Percentiles rank a stretch among this genome's conserved stretches.
phyloP scores from a whole-genome alignment of 495 filamentous ascomycete genomes.

The Penicillium lagena region DNA sequence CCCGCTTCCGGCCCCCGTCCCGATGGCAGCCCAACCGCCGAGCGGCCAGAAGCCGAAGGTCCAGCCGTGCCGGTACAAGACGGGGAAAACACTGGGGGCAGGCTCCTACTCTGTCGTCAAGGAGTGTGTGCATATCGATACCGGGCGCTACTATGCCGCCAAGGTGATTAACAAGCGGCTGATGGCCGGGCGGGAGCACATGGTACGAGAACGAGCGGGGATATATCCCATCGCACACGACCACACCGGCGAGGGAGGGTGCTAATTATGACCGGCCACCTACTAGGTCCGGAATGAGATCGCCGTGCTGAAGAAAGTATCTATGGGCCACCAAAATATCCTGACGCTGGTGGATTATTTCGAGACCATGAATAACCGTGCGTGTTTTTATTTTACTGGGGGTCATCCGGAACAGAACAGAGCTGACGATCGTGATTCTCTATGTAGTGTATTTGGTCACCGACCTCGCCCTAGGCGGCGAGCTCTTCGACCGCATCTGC shows the following conservation, averaged over 20 bases:
- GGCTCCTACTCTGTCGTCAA: slow-evolving; percentile 99
- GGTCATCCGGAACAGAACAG: neutral
- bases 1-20: no score
- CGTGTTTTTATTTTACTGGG: slow-evolving; percentile 6
- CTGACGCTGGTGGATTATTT: slow-evolving; percentile 98
- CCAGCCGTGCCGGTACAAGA: slow-evolving; percentile 89
- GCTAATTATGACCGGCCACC: neutral
- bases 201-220: slow-evolving; percentile 50
- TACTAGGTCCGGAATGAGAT: slow-evolving; percentile 92
- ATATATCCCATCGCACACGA: neutral
- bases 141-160: slow-evolving; percentile 94
- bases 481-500: slow-evolving; percentile 97
- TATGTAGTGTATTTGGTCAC: slow-evolving; percentile 85
- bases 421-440: neutral
- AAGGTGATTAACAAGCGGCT: slow-evolving; percentile 99
- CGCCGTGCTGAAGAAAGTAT: slow-evolving; percentile 89
- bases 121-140: slow-evolving; percentile 98
- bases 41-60: slow-evolving; percentile 50
- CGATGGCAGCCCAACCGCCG: slow-evolving; percentile 34
- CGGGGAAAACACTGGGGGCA: slow-evolving; percentile 92
- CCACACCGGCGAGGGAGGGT: neutral
- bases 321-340: slow-evolving; percentile 98
- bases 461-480: slow-evolving; percentile 91
- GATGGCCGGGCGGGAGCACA: slow-evolving; percentile 96
- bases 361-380: slow-evolving; percentile 97